phyloP scores from a whole-genome alignment of 306 rosid genomes.

The Glycine latifolia region DNA sequence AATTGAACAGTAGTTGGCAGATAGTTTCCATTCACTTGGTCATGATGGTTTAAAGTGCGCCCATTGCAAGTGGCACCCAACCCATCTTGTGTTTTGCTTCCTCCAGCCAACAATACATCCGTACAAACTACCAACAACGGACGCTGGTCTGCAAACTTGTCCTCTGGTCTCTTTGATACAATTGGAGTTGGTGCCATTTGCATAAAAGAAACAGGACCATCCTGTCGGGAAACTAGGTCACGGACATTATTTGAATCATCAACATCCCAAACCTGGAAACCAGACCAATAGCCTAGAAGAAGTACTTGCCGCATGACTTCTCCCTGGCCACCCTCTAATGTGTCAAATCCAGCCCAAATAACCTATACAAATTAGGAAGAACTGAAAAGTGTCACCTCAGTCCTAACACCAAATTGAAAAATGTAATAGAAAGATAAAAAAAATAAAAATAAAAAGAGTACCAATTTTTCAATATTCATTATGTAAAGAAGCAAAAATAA shows the following conservation, averaged over 20 bases:
- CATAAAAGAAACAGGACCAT: conserved; percentile 74
- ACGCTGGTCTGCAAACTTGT: conserved; percentile 66
- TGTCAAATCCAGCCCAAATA: conserved; percentile 89
- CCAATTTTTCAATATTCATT: background rate
- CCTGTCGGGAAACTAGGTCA: conserved; percentile 69
- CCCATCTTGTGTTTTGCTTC: conserved; percentile 55
- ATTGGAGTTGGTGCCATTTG: conserved; percentile 77
- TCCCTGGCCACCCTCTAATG: conserved; percentile 63
- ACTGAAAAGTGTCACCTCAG: conserved; percentile 28
- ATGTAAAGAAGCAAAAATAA: background rate
- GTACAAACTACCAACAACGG: conserved; percentile 76
- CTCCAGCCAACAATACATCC: conserved; percentile 58
- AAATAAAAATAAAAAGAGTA: background rate
- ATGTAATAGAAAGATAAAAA: background rate
- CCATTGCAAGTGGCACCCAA: conserved; percentile 52
- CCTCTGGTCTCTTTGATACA: conserved; percentile 56
- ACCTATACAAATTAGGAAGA: conserved; percentile 57
- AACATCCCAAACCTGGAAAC: conserved; percentile 94
- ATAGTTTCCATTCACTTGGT: conserved; percentile 54
- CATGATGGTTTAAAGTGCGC: conserved; percentile 54
- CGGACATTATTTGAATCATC: conserved; percentile 79
- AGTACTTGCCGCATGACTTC: conserved; percentile 61
- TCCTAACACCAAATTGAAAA: background rate
- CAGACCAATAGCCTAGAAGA: conserved; percentile 73
- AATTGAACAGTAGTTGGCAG: conserved; percentile 71